Percentiles rank a stretch among this genome's conserved stretches.
Evolutionary conservation across 352 stramenopile species (phyloP).

Genomic region (Globisporangium radiosum): DNA sequence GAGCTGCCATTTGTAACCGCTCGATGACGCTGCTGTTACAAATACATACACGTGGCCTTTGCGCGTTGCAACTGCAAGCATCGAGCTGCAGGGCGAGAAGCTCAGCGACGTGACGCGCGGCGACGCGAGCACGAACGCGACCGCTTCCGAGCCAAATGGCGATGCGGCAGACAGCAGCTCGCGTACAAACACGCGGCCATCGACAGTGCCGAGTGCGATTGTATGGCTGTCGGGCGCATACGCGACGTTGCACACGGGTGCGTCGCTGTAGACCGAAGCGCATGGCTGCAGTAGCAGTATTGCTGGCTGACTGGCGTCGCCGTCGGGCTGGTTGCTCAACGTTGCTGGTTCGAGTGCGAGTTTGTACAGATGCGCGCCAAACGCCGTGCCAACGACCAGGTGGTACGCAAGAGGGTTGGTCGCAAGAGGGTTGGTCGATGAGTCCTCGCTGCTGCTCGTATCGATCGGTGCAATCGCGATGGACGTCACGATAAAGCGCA

Average conservation of each 20-base stretch:
- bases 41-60: slow-evolving; percentile 69
- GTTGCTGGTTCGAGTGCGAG: slow-evolving; percentile 10
- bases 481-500: slow-evolving; percentile 29
- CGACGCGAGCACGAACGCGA: slow-evolving; percentile 33
- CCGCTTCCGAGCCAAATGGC: slow-evolving; percentile 19
- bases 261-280: slow-evolving; percentile 17
- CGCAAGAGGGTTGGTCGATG: background rate
- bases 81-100: slow-evolving; percentile 27
- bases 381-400: slow-evolving; percentile 26
- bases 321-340: background rate
- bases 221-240: slow-evolving; percentile 25
- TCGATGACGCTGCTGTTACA: background rate
- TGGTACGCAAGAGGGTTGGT: background rate
- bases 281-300: background rate
- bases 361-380: slow-evolving; percentile 28
- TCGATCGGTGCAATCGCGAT: slow-evolving; percentile 21
- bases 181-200: slow-evolving; percentile 47
- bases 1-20: slow-evolving; percentile 18
- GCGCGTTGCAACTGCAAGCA: slow-evolving; percentile 38
- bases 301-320: background rate
- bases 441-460: background rate
- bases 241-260: slow-evolving; percentile 34
- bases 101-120: slow-evolving; percentile 49
- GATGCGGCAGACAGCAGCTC: slow-evolving; percentile 6
- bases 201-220: slow-evolving; percentile 35